These are phyloP conservation scores for Lachnellula subtilissima DNA, from an alignment of 2,329 filamentous ascomycete species.

Conservation along the genomic window DNA sequence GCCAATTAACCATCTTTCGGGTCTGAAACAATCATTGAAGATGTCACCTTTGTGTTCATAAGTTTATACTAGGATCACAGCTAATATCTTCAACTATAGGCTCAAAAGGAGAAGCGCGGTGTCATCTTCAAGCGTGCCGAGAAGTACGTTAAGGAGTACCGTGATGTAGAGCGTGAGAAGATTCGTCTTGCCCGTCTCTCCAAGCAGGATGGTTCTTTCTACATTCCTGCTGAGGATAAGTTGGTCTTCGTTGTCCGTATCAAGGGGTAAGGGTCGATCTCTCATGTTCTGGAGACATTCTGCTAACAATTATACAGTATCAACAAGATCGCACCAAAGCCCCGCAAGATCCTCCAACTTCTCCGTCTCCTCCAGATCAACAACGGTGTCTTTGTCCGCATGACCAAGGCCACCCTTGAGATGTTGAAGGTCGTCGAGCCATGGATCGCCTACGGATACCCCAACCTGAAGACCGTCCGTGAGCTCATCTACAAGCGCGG, in stretches of 20 bases:
- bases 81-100: slow-evolving; percentile 52
- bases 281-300: slow-evolving; percentile 4
- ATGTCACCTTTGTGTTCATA: slow-evolving; percentile 18
- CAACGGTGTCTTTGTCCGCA: slow-evolving; percentile 96
- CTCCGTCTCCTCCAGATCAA: slow-evolving; percentile 99
- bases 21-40: slow-evolving; percentile 61
- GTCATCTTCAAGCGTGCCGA: slow-evolving; percentile 99
- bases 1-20: slow-evolving; percentile 99
- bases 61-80: slow-evolving; percentile 15
- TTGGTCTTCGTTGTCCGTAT: slow-evolving; percentile 98
- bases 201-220: slow-evolving; percentile 90
- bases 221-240: slow-evolving; percentile 91
- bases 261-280: slow-evolving; percentile 67
- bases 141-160: slow-evolving; percentile 99
- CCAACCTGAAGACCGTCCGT: slow-evolving; percentile 98
- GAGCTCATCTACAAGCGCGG: slow-evolving; percentile 99
- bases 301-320: slow-evolving; percentile 58
- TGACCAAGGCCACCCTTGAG: slow-evolving; percentile 96
- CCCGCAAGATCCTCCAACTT: slow-evolving; percentile 99
- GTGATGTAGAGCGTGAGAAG: slow-evolving; percentile 97
- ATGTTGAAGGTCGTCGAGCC: slow-evolving; percentile 99
- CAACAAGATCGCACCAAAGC: slow-evolving; percentile 99
- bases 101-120: slow-evolving; percentile 97
- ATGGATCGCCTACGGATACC: slow-evolving; percentile 98
- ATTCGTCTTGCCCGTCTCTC: slow-evolving; percentile 84